These are phyloP conservation scores for Bipolaris gigantea DNA, from an alignment of 2,329 filamentous ascomycete genomes.

Conservation along the genomic window DNA sequence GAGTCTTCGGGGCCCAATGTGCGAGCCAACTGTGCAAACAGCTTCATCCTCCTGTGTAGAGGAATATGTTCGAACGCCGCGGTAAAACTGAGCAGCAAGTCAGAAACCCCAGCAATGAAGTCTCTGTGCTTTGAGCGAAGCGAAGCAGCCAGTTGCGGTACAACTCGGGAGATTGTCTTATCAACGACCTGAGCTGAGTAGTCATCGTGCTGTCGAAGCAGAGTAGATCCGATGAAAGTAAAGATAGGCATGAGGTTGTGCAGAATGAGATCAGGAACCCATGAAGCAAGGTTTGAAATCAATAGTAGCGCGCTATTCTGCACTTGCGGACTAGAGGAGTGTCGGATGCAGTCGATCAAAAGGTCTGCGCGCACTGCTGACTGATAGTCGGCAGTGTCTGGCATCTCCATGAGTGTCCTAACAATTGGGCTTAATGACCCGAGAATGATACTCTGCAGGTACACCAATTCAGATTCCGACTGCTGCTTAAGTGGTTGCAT, in stretches of 20 bases:
- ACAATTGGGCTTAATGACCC: constrained; percentile 83
- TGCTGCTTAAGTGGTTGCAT: constrained; percentile 82
- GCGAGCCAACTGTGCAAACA: constrained; percentile 83
- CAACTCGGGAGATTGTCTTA: constrained; percentile 88
- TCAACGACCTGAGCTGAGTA: constrained; percentile 96
- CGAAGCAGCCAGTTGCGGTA: constrained; percentile 86
- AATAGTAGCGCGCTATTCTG: constrained; percentile 89
- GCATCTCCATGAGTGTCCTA: constrained; percentile 65
- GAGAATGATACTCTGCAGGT: constrained; percentile 83
- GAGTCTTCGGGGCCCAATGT: constrained; percentile 86
- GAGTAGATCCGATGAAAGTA: constrained; percentile 93
- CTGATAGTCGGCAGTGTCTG: constrained; percentile 67
- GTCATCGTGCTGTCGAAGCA: constrained; percentile 90
- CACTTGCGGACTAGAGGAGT: constrained; percentile 86
- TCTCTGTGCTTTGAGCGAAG: constrained; percentile 77
- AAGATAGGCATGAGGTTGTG: constrained; percentile 99
- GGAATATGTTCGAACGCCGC: constrained; percentile 97
- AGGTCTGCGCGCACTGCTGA: constrained; percentile 84
- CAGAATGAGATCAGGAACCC: constrained; percentile 86
- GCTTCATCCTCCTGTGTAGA: constrained; percentile 74
- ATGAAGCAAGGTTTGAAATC: constrained; percentile 81
- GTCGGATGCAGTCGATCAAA: constrained; percentile 91
- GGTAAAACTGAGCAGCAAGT: constrained; percentile 92
- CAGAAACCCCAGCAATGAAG: constrained; percentile 78
- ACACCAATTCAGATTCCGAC: constrained; percentile 83